These are phyloP conservation scores for Austropuccinia psidii DNA, from an alignment of 1,284 basidiomycete genomes.

Conservation along the genomic window DNA sequence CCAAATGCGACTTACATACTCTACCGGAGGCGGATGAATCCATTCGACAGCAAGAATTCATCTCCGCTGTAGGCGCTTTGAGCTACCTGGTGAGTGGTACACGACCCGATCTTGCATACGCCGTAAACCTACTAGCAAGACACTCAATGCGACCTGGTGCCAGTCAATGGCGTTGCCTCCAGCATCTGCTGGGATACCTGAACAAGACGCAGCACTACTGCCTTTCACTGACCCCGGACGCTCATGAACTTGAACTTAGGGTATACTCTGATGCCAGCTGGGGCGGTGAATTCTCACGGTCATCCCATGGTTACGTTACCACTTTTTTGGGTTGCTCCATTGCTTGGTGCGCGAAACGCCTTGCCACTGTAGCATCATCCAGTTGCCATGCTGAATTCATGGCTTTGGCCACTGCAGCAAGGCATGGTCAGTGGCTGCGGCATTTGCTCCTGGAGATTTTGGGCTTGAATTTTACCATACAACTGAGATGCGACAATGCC, in stretches of 20 bases:
- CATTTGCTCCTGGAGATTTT: not conserved
- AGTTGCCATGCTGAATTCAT: conserved; percentile 25
- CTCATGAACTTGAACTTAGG: too few relatives aligned
- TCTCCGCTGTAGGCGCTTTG: too few relatives aligned
- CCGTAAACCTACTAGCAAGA: not conserved
- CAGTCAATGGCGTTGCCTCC: not conserved
- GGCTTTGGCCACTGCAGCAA: too few relatives aligned
- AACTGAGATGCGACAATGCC: not conserved
- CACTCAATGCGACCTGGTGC: not conserved
- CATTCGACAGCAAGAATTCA: too few relatives aligned
- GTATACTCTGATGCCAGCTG: not conserved
- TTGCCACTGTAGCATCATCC: not conserved
- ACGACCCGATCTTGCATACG: not conserved
- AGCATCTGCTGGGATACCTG: not conserved
- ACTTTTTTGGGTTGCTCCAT: not conserved
- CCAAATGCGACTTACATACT: too few relatives aligned
- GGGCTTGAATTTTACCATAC: not conserved
- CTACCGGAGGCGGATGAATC: too few relatives aligned
- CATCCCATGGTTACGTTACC: not conserved
- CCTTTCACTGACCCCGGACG: too few relatives aligned
- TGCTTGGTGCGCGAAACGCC: not conserved
- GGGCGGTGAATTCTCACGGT: not conserved
- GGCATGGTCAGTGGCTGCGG: too few relatives aligned
- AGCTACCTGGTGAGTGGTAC: not conserved
- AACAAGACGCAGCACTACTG: not conserved